Percentiles rank a stretch among this genome's conserved stretches.
Evolutionary conservation across 1,284 basidiomycete genomes (phyloP).

Genomic region (Cystobasidium pallidum): DNA sequence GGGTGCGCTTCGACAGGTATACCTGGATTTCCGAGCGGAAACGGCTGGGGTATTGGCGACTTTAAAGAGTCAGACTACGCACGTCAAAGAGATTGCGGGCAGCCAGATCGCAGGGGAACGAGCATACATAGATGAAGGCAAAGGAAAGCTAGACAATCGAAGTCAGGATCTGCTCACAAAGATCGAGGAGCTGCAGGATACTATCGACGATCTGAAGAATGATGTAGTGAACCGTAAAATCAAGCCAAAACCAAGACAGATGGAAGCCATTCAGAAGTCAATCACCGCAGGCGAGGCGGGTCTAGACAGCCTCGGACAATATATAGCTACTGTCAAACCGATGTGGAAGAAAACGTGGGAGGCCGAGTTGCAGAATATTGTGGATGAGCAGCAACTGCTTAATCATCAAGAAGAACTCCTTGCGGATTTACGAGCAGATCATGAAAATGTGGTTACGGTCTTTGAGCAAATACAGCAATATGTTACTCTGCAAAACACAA

Average conservation of each 20-base stretch:
- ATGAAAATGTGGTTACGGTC: slow-evolving; percentile 81
- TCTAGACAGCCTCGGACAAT: slow-evolving; percentile 76
- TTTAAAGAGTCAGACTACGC: slow-evolving; percentile 78
- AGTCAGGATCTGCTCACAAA: slow-evolving; percentile 88
- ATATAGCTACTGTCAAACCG: slow-evolving; percentile 86
- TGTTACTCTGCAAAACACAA: slow-evolving; percentile 41
- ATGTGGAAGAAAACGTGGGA: slow-evolving; percentile 99
- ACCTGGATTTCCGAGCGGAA: slow-evolving; percentile 86
- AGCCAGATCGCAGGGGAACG: slow-evolving; percentile 80
- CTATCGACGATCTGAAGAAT: slow-evolving; percentile 84
- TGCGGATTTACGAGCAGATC: slow-evolving; percentile 83
- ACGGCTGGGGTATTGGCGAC: slow-evolving; percentile 81
- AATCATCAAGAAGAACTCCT: slow-evolving; percentile 89
- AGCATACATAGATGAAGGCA: slow-evolving; percentile 86
- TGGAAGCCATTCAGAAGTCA: slow-evolving; percentile 70
- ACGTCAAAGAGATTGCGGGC: slow-evolving; percentile 81
- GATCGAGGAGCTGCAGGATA: slow-evolving; percentile 91
- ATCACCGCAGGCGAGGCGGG: slow-evolving; percentile 71
- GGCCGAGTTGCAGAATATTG: slow-evolving; percentile 90
- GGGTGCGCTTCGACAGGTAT: slow-evolving; percentile 89
- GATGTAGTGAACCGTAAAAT: slow-evolving; percentile 89
- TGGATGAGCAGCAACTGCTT: slow-evolving; percentile 95
- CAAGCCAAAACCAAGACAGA: slow-evolving; percentile 68
- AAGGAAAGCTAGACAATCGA: slow-evolving; percentile 81
- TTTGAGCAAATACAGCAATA: slow-evolving; percentile 69